Evolutionary conservation across 2,329 filamentous ascomycete genomes (phyloP).

Genomic region (Pestalotiopsis sp.): DNA sequence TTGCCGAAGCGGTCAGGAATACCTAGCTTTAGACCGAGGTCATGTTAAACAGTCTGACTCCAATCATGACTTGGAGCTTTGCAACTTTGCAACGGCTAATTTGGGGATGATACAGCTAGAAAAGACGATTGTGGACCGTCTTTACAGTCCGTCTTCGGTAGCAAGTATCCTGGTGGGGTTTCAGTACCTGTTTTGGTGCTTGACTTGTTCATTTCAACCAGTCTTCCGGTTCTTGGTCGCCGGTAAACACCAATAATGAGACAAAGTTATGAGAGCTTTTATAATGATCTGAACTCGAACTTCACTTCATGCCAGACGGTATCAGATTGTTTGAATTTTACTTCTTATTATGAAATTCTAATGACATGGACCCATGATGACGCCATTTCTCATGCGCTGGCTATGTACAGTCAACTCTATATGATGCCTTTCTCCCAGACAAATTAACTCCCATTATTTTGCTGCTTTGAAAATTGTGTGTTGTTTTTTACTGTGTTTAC

Average conservation of each 20-base stretch:
- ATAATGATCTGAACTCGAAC: background rate
- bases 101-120: background rate
- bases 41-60: background rate
- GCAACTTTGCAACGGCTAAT: background rate
- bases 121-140: too few species aligned
- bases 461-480: background rate
- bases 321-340: background rate
- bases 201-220: too few species aligned
- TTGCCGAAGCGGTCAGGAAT: background rate
- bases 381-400: background rate
- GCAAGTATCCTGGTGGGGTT: too few species aligned
- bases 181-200: too few species aligned
- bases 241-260: background rate
- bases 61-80: background rate
- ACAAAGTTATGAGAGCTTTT: background rate
- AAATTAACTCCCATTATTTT: background rate
- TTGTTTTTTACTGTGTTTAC: slow-evolving; percentile 2
- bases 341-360: slow-evolving; percentile 1
- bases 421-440: background rate
- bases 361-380: background rate
- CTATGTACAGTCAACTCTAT: background rate
- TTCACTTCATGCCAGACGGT: background rate
- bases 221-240: too few species aligned
- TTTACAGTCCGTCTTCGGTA: too few species aligned
- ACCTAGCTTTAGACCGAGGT: background rate